Evolutionary conservation across 1,284 basidiomycete species (phyloP).

Genomic region (Filobasidium uniguttulatum): DNA sequence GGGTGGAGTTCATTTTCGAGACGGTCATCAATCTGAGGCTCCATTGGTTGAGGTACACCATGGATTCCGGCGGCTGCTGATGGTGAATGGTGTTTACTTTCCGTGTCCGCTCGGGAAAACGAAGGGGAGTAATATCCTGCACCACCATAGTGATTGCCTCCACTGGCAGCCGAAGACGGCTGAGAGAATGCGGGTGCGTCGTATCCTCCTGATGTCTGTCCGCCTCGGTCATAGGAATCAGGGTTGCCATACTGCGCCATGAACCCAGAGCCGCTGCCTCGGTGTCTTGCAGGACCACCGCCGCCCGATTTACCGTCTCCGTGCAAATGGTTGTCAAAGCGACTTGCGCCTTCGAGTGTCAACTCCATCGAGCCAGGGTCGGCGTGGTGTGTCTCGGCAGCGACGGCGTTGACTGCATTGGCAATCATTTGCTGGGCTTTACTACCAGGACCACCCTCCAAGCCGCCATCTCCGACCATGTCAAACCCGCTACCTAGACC

Average conservation of each 20-base stretch:
- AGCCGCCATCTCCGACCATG: neutral
- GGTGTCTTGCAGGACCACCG: neutral
- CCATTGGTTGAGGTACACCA: no score
- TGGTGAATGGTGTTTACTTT: no score
- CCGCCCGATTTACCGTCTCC: neutral
- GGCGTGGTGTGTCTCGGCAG: no score
- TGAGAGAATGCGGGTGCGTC: neutral
- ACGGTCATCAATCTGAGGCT: no score
- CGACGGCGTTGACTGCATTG: neutral
- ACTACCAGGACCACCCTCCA: neutral
- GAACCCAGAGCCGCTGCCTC: neutral
- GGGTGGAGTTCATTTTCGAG: no score
- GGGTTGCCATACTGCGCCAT: neutral
- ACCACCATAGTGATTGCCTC: neutral
- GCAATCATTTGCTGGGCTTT: neutral
- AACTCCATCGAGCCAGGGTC: neutral
- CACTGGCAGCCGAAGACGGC: neutral
- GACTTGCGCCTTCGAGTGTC: neutral
- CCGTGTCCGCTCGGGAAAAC: neutral
- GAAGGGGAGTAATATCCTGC: neutral
- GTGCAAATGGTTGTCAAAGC: neutral
- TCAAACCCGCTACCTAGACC: neutral
- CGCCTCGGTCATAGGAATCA: neutral
- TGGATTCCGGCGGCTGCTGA: no score
- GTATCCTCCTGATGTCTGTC: neutral